Conservation (phyloP, 1,284 basidiomycete species). For the Papiliotrema flavescens region DNA sequence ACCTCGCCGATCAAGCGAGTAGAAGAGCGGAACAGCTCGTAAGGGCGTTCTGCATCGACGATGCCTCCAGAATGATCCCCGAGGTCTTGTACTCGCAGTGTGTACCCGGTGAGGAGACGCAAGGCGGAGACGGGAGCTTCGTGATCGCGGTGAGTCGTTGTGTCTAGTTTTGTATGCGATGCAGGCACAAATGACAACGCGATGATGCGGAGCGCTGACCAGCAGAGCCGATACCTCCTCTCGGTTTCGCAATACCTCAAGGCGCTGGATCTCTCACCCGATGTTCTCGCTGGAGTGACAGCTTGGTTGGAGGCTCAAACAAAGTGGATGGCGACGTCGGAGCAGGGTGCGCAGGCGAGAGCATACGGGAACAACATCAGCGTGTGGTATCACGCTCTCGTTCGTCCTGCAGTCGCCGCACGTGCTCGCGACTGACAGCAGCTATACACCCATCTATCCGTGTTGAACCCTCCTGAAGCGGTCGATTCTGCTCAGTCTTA, state of each 20-base stretch:
- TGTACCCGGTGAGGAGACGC: slow-evolving; percentile 17
- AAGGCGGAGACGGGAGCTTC: slow-evolving; percentile 27
- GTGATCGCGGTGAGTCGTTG: slow-evolving; percentile 30
- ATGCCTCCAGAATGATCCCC: slow-evolving; percentile 32
- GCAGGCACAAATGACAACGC: too few relatives aligned
- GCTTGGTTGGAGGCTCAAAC: slow-evolving; percentile 28
- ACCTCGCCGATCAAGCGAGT: background rate
- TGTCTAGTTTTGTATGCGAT: background rate
- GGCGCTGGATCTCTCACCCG: slow-evolving; percentile 6
- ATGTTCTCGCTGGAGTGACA: slow-evolving; percentile 6
- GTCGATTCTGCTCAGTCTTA: slow-evolving; percentile 5
- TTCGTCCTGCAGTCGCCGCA: slow-evolving; percentile 8
- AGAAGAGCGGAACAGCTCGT: slow-evolving; percentile 18
- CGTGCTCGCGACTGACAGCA: slow-evolving; percentile 4
- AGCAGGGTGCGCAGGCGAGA: slow-evolving; percentile 24
- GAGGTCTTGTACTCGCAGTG: slow-evolving; percentile 33
- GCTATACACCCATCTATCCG: slow-evolving; percentile 25
- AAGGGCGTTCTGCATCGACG: slow-evolving; percentile 33
- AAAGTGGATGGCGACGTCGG: slow-evolving; percentile 23
- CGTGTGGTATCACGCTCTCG: slow-evolving; percentile 35
- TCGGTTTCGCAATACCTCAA: slow-evolving; percentile 27
- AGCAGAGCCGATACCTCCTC: slow-evolving; percentile 30
- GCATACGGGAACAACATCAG: slow-evolving; percentile 25
- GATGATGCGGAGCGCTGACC: too few relatives aligned
- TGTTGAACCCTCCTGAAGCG: slow-evolving; percentile 10